Conservation (phyloP, 208 protist species). For the Crithidia expoeki region DNA sequence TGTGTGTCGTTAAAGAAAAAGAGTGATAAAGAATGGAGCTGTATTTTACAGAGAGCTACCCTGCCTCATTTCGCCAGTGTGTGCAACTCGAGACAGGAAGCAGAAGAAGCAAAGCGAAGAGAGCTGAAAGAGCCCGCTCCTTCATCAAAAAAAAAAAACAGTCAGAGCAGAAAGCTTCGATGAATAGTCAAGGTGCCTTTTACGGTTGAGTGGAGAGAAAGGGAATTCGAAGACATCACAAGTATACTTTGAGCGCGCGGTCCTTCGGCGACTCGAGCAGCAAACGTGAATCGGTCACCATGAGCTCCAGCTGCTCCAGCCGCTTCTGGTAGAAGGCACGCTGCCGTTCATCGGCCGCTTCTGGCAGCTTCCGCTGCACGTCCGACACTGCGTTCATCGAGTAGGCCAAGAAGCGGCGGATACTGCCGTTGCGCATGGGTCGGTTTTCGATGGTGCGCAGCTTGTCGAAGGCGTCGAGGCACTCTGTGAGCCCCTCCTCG, state of each 20-base stretch:
- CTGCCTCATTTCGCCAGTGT: conserved; percentile 5
- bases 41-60: background rate
- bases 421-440: conserved; percentile 46
- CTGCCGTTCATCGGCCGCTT: conserved; percentile 21
- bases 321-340: conserved; percentile 18
- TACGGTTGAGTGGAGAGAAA: background rate
- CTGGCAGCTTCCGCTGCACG: conserved; percentile 16
- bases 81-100: conserved; percentile 7
- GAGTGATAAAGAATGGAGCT: background rate
- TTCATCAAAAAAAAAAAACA: background rate
- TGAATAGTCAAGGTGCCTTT: no score
- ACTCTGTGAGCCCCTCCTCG: conserved; percentile 25
- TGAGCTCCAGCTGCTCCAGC: conserved; percentile 35
- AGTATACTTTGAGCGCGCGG: conserved; percentile 32
- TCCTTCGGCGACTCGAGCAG: conserved; percentile 45
- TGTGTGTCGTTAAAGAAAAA: background rate
- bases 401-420: conserved; percentile 52
- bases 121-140: background rate
- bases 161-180: background rate
- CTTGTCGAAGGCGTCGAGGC: conserved; percentile 20
- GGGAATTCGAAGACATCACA: background rate
- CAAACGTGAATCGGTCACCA: conserved; percentile 39
- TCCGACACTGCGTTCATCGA: conserved; percentile 35
- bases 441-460: conserved; percentile 39
- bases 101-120: background rate